These are phyloP conservation scores for Fragosphaeria purpurea DNA, from an alignment of 2,329 filamentous ascomycete species.

Conservation along the genomic window DNA sequence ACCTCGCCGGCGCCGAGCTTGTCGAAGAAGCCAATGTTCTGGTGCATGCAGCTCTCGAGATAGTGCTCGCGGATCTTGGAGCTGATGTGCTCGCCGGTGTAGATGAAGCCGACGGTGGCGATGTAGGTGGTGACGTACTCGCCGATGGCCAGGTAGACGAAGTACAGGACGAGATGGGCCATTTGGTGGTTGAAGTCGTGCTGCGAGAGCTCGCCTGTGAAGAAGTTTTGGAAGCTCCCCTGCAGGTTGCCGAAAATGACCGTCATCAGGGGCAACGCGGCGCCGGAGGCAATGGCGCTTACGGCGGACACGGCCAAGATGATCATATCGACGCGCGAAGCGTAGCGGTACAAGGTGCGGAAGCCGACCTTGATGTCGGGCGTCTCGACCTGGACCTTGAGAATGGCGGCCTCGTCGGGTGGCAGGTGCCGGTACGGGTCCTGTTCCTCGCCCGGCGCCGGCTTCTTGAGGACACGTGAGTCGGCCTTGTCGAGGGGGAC, in stretches of 20 bases:
- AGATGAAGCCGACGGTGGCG: constrained; percentile 82
- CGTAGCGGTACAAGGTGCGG: constrained; percentile 59
- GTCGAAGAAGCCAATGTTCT: constrained; percentile 90
- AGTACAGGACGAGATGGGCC: constrained; percentile 62
- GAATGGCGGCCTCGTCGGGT: constrained; percentile 52
- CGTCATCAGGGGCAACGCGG: constrained; percentile 70
- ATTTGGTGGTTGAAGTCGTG: constrained; percentile 51
- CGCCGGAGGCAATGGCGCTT: constrained; percentile 53
- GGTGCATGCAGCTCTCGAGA: constrained; percentile 69
- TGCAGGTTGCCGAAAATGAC: constrained; percentile 71
- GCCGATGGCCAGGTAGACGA: constrained; percentile 73
- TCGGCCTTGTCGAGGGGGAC: constrained; percentile 30
- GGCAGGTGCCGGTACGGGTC: constrained; percentile 53
- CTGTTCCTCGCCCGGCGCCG: constrained; percentile 22
- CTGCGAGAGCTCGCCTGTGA: constrained; percentile 36
- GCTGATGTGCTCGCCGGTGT: constrained; percentile 69
- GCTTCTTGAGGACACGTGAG: constrained; percentile 27
- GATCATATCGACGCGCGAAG: constrained; percentile 52
- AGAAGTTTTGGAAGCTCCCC: constrained; percentile 58
- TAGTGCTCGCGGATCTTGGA: constrained; percentile 75
- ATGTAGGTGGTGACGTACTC: constrained; percentile 73
- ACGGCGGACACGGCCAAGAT: constrained; percentile 53
- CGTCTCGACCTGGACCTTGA: constrained; percentile 58
- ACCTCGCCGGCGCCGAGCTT: constrained; percentile 88
- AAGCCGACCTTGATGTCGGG: constrained; percentile 56